A percentile compares a stretch with the other conserved stretches of the same genome.
Evolutionary conservation across 345 rosid species (phyloP).

Genomic region (Eucalyptus guilfoylei): DNA sequence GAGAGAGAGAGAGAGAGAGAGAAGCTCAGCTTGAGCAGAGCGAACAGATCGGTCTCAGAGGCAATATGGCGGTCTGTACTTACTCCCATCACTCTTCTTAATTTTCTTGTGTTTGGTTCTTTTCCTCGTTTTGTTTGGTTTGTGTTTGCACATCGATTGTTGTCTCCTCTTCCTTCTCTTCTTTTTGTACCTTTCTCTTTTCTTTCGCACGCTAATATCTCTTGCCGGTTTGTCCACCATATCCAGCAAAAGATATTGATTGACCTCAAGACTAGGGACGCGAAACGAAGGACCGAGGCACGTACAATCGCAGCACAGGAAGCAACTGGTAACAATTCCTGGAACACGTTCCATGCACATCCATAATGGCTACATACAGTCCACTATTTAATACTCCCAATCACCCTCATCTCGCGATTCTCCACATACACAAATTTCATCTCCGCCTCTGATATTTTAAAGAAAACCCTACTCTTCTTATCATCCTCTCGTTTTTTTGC

Average conservation of each 20-base stretch:
- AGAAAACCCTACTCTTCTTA: neutral
- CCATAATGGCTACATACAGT: neutral
- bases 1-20: neutral
- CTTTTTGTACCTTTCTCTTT: too few relatives aligned
- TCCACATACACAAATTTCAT: neutral
- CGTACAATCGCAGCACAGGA: neutral
- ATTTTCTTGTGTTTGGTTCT: neutral
- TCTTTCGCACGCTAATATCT: neutral
- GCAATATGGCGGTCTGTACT: neutral
- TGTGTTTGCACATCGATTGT: neutral
- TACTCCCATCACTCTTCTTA: neutral
- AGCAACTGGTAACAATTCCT: neutral
- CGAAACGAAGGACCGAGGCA: neutral
- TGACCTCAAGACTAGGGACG: neutral
- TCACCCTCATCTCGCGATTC: neutral
- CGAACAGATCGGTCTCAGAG: neutral
- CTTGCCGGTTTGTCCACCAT: neutral
- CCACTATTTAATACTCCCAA: neutral
- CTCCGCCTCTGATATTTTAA: neutral
- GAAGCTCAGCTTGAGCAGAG: neutral
- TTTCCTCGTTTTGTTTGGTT: neutral
- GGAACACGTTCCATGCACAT: neutral
- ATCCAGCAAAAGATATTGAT: neutral
- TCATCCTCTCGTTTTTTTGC: neutral
- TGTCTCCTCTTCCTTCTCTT: neutral